Base-by-base conservation (phyloP, 306 rosid genomes). In the Hylodesmum podocarpum region DNA sequence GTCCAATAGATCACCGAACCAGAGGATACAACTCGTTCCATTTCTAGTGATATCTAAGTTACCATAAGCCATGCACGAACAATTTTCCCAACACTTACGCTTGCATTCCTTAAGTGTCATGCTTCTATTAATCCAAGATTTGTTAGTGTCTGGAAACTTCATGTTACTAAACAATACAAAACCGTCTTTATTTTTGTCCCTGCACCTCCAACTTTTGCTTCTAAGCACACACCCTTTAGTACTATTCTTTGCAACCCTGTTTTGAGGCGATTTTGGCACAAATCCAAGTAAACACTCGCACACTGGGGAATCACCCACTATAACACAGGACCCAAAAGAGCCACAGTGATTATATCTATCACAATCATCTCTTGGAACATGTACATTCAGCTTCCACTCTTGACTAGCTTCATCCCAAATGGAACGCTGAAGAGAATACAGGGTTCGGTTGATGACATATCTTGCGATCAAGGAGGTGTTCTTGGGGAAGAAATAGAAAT, bases 1-100 rank as follows among this genome's bases (percentile, higher is more conserved):
- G 74, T 90, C 90, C 2, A 82, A 44, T 0, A 90, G 73, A 76
- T 88, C 87, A 44, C 55, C 92, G 2, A 86, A 76, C 95, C 92
- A 88, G 27, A 88, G 51, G 21, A 71, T 82, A 49, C 91, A 90
- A 1, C 91, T 91, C 71, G n/a, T n/a, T n/a, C 90, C 87, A 9
- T 19, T 50, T 50, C 13, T 13, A n/a, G 66, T 80, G n/a, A 82
- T 72, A 36, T 86, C 83, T 12, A 79, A 49, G 41, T 79, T 83
- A 6, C 83, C 66, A 46, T 73, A 90, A 39, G 88, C 90, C 9
- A 69, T 66, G 50, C 89, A 88, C 1, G 90, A 80, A 70, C 90
- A 90, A 7, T 88, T 76, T 3, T 64, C 79, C 81, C 69, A 83
- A 82, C 95, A 90, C 46, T 76, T 81, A 5, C 15, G 70, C 81